These are phyloP conservation scores for Nicotiana tomentosiformis DNA, from an alignment of 257 asterid genomes.

Conservation along the genomic window DNA sequence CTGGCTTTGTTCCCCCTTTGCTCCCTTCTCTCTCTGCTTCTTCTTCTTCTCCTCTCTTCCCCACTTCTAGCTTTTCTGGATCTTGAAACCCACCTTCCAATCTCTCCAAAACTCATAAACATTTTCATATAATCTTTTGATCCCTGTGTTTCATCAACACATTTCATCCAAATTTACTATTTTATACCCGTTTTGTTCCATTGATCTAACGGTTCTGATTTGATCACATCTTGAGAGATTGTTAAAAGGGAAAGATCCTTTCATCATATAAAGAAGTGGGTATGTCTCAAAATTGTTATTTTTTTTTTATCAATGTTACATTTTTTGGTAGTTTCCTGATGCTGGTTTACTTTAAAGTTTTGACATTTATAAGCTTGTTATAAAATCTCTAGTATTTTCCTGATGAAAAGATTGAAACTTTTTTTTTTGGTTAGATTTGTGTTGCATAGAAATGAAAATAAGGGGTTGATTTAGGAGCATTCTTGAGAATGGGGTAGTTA, in stretches of 20 bases:
- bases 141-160: not conserved
- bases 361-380: not conserved
- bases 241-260: constrained; percentile 22
- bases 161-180: not conserved
- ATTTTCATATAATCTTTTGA: constrained; percentile 10
- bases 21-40: not conserved
- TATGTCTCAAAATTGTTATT: constrained; percentile 18
- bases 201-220: constrained; percentile 41
- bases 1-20: not conserved
- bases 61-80: not conserved
- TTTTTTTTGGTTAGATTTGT: not conserved
- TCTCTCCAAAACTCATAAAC: constrained; percentile 28
- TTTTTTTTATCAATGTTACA: not conserved
- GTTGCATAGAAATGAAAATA: no score
- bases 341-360: not conserved
- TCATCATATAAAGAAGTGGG: constrained; percentile 32
- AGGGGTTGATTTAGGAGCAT: not conserved
- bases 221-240: constrained; percentile 22
- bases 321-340: not conserved
- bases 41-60: constrained; percentile 12
- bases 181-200: not conserved
- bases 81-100: constrained; percentile 34
- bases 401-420: not conserved
- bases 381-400: not conserved
- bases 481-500: not conserved